Evolutionary conservation across 176 grass and related monocot species (phyloP).

Genomic region (Oryza nivara): DNA sequence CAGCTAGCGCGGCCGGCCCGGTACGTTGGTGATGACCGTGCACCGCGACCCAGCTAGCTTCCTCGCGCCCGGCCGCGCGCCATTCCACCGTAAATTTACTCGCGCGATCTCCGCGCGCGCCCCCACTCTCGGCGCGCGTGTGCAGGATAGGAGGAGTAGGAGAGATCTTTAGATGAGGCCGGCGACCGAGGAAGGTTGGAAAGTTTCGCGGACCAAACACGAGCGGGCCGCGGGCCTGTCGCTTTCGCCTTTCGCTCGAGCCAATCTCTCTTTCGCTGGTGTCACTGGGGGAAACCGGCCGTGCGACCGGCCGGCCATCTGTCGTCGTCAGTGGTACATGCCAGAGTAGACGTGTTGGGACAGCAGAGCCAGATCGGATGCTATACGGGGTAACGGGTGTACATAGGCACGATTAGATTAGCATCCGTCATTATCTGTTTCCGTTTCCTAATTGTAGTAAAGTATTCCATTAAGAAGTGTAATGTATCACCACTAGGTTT

Average conservation of each 20-base stretch:
- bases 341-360: constrained; percentile 21
- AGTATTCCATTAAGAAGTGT: no score
- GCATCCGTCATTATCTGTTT: no score
- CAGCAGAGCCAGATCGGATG: neutral
- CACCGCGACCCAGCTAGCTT: neutral
- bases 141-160: neutral
- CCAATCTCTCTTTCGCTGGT: neutral
- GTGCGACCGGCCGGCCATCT: neutral
- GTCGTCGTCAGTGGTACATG: neutral
- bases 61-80: no score
- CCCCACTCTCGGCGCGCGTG: no score
- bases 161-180: neutral
- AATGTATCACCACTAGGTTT: no score
- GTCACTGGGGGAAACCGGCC: neutral
- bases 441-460: no score
- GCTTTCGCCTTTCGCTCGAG: neutral
- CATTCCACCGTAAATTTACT: no score
- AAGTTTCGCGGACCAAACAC: neutral
- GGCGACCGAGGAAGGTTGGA: neutral
- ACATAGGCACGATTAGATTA: no score
- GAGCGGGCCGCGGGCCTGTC: neutral
- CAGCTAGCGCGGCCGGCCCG: no score
- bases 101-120: no score
- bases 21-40: no score
- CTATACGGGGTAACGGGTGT: neutral